Evolutionary conservation across 148 eudicot species (phyloP).

Genomic region (Dianthus caryophyllus): DNA sequence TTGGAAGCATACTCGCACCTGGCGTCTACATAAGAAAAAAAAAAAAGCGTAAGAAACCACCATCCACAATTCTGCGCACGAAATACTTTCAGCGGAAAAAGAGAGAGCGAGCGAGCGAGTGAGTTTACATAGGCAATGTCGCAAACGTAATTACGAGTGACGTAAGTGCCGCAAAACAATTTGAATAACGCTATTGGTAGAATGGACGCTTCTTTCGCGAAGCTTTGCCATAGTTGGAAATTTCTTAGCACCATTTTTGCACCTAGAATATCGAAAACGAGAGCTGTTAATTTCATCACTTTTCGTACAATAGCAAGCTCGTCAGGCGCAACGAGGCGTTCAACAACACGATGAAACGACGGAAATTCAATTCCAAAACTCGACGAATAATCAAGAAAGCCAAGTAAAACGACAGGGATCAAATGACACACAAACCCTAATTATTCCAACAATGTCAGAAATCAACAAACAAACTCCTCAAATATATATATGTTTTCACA

Average conservation of each 20-base stretch:
- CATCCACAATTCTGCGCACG: neutral
- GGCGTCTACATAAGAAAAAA: slow-evolving; percentile 37
- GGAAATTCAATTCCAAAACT: no score
- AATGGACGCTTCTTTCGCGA: slow-evolving; percentile 42
- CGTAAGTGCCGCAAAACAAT: slow-evolving; percentile 51
- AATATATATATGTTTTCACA: no score
- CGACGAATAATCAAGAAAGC: no score
- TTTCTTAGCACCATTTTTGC: slow-evolving; percentile 11
- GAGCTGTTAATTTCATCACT: no score
- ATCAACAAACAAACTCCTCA: no score
- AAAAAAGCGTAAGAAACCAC: neutral
- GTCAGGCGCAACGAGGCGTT: no score
- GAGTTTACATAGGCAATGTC: slow-evolving; percentile 40
- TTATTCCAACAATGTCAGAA: no score
- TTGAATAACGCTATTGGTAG: slow-evolving; percentile 35
- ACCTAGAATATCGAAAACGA: no score
- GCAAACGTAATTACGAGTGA: slow-evolving; percentile 53
- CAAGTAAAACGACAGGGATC: no score
- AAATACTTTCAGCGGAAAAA: neutral
- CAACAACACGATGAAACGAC: no score
- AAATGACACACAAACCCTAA: no score
- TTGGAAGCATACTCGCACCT: slow-evolving; percentile 92
- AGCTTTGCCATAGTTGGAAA: slow-evolving; percentile 29
- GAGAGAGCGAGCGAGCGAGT: neutral
- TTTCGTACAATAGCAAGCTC: no score